Evolutionary conservation across 352 stramenopile species (phyloP), one percentile per base, ranked within the genome.

Genomic region (Nothophytophthora sp.): DNA sequence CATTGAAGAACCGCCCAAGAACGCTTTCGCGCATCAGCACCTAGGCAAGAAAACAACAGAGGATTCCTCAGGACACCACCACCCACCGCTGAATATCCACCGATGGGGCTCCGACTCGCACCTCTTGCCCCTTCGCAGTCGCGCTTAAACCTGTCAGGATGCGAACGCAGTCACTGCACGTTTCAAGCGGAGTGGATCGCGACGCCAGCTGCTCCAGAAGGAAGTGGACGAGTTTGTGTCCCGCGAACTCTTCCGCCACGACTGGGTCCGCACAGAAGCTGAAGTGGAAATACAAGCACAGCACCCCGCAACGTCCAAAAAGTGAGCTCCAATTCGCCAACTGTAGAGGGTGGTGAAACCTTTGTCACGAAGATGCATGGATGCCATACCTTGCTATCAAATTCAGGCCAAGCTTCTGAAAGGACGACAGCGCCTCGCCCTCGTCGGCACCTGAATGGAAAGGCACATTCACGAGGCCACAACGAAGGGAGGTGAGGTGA

Each of bases 381-480:
- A 7, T 8, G 0, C 5, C 45, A n/a, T 47, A 92, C 81, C 76
- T 92, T 15, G 84, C 80, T 37, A 95, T 92, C 29, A 95, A 66
- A 18, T 88, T 92, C 28, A 95, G 66, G 7, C 81, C 84, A 1
- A 95, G 68, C 12, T 50, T 76, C 55, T 90, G 84, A 50, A 90
- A 95, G 7, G 81, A 76, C 20, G 82, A 92, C 34, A 91, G 55
- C 12, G 39, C 58, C 46, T 74, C 77, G 25, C 71, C 43, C 2
- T 75, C 60, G 19, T 80, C 60, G 15, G 70, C 56, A n/a, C 67
- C 73, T 90, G 37, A n/a, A n/a, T n/a, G n/a, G n/a, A n/a, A n/a
- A n/a, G n/a, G n/a, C n/a, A n/a, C n/a, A n/a, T n/a, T n/a, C n/a
- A n/a, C 32, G 56, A 42, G 38, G 47, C 9, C 44, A 7, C 20